These are phyloP conservation scores for Paragyromitra xinjiangensis DNA, from an alignment of 495 filamentous ascomycete genomes.

Conservation along the genomic window DNA sequence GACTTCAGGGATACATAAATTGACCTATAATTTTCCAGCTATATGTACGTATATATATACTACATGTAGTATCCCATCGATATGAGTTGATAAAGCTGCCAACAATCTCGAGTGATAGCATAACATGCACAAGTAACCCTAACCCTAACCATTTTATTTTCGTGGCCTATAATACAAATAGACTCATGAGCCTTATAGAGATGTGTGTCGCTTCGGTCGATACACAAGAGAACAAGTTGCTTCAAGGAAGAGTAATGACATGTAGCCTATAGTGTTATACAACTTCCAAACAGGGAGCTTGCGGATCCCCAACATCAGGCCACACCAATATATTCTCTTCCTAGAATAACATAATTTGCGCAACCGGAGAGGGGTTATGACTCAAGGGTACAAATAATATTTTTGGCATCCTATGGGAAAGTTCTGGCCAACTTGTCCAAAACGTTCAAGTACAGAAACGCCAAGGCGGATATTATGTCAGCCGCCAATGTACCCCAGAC, in stretches of 20 bases:
- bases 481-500: constrained; percentile 16
- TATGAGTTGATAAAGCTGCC: too few relatives aligned
- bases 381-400: neutral
- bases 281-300: neutral
- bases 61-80: too few relatives aligned
- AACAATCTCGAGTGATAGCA: neutral
- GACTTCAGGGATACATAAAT: neutral
- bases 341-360: neutral
- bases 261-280: neutral
- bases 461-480: constrained; percentile 33
- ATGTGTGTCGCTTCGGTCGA: too few relatives aligned
- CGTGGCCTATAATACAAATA: too few relatives aligned
- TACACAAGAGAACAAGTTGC: neutral
- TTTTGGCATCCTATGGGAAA: neutral
- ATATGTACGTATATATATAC: too few relatives aligned
- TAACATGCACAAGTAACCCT: neutral
- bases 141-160: neutral
- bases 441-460: constrained; percentile 1
- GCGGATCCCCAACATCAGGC: neutral
- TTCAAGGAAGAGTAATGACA: neutral
- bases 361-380: neutral
- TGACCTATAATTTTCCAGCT: neutral
- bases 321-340: neutral
- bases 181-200: too few relatives aligned
- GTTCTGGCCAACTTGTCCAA: constrained; percentile 32